Evolutionary conservation across 2,329 filamentous ascomycete species (phyloP).

Genomic region (Phyllosticta citrichinensis): DNA sequence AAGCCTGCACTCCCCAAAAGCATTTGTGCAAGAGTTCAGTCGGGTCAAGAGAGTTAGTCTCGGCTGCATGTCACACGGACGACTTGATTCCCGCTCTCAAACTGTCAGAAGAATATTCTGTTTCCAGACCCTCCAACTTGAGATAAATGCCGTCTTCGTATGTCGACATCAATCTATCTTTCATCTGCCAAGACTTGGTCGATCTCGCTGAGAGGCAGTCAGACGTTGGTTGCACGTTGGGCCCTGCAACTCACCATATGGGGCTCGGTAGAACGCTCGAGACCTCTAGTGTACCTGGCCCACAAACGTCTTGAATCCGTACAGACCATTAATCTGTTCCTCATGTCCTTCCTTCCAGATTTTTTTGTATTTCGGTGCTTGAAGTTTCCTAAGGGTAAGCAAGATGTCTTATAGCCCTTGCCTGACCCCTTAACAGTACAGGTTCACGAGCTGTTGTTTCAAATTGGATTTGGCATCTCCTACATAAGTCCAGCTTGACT

Average conservation of each 20-base stretch:
- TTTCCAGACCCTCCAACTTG: neutral
- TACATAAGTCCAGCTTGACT: too few species aligned
- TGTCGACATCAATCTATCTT: neutral
- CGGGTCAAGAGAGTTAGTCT: neutral
- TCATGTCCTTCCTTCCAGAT: conserved; percentile 20
- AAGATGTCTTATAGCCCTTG: conserved; percentile 28
- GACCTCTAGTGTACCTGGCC: conserved; percentile 27
- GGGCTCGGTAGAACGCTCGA: conserved; percentile 15
- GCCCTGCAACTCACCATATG: neutral
- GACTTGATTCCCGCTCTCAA: neutral
- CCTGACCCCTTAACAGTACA: conserved; percentile 30
- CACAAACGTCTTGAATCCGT: conserved; percentile 31
- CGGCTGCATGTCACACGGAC: neutral
- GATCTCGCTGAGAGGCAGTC: neutral
- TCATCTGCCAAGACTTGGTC: neutral
- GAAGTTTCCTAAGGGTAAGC: conserved; percentile 26
- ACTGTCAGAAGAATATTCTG: neutral
- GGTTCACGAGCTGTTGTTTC: too few species aligned
- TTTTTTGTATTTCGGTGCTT: conserved; percentile 14
- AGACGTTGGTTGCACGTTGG: neutral
- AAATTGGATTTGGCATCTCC: too few species aligned
- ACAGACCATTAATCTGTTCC: conserved; percentile 18
- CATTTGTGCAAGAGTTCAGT: conserved; percentile 16
- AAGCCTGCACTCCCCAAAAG: conserved; percentile 17
- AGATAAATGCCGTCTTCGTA: neutral